These are phyloP conservation scores for Fusarium pilosicola DNA, from an alignment of 2,329 filamentous ascomycete genomes.

Conservation along the genomic window DNA sequence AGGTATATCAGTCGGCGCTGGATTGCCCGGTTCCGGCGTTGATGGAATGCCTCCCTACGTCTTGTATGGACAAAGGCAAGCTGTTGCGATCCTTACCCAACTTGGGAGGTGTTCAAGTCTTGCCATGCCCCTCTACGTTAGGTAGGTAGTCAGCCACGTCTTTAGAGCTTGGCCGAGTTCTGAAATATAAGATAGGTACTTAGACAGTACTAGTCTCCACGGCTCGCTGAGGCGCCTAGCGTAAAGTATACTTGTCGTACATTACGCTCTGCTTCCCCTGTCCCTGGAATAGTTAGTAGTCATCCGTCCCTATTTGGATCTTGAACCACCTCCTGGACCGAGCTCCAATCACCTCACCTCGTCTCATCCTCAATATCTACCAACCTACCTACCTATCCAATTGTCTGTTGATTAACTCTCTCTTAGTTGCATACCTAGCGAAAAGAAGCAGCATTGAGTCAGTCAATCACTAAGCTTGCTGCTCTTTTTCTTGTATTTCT, in stretches of 20 bases:
- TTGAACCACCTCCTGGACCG: constrained; percentile 11
- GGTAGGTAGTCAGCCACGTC: background rate
- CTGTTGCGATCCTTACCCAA: background rate
- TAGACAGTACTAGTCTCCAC: background rate
- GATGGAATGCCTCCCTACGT: background rate
- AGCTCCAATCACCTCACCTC: constrained; percentile 35
- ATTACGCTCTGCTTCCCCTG: constrained; percentile 11
- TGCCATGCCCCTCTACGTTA: background rate
- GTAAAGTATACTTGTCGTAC: background rate
- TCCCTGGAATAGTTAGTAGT: background rate
- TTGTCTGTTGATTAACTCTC: background rate
- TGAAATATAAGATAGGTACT: background rate
- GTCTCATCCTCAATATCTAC: constrained; percentile 5
- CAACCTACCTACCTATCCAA: background rate
- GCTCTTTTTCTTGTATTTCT: background rate
- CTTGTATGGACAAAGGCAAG: background rate
- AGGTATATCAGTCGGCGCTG: background rate
- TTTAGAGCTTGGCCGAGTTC: background rate
- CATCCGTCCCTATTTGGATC: constrained; percentile 26
- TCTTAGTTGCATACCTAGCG: background rate
- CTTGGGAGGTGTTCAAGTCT: background rate
- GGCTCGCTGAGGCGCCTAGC: background rate
- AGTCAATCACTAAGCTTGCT: background rate
- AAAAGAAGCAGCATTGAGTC: background rate
- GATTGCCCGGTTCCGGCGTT: constrained; percentile 6